These are phyloP conservation scores for Arxiozyma slooffiae DNA, from an alignment of 1,139 yeast genomes.

Conservation along the genomic window DNA sequence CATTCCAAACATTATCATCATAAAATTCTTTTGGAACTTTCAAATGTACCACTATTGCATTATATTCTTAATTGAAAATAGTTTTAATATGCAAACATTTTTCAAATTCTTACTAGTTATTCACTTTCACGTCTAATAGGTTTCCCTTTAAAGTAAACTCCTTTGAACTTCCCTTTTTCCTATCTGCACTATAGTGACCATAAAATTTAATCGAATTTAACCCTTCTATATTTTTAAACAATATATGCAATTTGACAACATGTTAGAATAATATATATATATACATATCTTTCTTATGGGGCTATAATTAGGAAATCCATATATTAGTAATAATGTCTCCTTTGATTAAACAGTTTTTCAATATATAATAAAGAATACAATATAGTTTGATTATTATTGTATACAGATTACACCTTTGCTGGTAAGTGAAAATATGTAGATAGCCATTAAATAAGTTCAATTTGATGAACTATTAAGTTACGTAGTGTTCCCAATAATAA, in stretches of 20 bases:
- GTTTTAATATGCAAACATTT: too few relatives aligned
- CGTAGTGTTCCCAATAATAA: conserved; percentile 55
- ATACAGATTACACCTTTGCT: conserved; percentile 69
- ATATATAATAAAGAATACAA: conserved; percentile 35
- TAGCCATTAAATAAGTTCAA: conserved; percentile 59
- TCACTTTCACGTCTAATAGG: conserved; percentile 30
- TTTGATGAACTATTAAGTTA: conserved; percentile 55
- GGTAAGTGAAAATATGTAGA: conserved; percentile 58
- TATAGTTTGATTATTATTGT: conserved; percentile 41
- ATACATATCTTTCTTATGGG: too few relatives aligned
- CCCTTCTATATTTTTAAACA: conserved; percentile 67
- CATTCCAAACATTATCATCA: too few relatives aligned
- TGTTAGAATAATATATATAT: too few relatives aligned
- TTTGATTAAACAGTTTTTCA: conserved; percentile 27
- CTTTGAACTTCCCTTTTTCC: conserved; percentile 54
- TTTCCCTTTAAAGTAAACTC: conserved; percentile 35
- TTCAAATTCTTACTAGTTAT: too few relatives aligned
- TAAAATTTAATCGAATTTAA: conserved; percentile 72
- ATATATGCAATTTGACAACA: conserved; percentile 50
- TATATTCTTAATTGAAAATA: too few relatives aligned
- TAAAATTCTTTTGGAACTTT: too few relatives aligned
- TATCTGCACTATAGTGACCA: conserved; percentile 44
- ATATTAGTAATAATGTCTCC: conserved; percentile 8
- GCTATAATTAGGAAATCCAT: too few relatives aligned
- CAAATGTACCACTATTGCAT: too few relatives aligned